Evolutionary conservation across 164 flowering plant species (phyloP), one percentile per base, ranked within the genome.

Genomic region (Piper betle): DNA sequence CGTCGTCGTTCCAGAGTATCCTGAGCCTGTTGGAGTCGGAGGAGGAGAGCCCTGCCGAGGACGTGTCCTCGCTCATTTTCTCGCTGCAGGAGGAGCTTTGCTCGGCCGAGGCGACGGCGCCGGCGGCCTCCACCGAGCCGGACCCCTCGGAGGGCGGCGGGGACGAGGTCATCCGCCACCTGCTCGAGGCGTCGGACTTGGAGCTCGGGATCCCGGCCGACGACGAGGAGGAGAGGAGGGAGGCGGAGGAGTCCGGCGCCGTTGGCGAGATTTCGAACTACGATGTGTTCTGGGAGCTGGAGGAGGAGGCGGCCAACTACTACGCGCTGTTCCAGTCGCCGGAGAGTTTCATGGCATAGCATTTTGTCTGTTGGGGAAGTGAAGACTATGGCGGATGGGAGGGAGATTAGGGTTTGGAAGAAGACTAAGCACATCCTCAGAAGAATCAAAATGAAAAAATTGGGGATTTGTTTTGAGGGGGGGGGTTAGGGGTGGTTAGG

Each of bases 181-280:
- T 65, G 33, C 68, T 65, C 20, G 68, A 65, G 53, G 68, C 68
- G 19, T 65, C 68, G 5, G 68, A 65, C 62, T 62, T 58, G 58
- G 68, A 65, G 52, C 68, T 65, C 37, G 68, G 68, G 19, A 65
- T 65, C 18, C 68, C 68, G 37, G 15, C 52, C 17, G 4, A 17
- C 12, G 66, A 64, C 13, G 50, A 41, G 37, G 53, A 1, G 25
- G 64, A 33, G 18, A 53, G 33, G 18, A 6, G 33, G 3, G 37
- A 3, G 25, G 64, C 15, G 25, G 40, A 19, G 57, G 39, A 15
- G 53, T 57, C 8, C 10, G 63, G n/a, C 10, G 40, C 17, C 16
- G 17, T 48, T 2, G 42, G 33, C 43, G 61, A 37, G 66, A 12
- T 64, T 64, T 57, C 41, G 37, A 37, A 41, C 6, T 65, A 58